phyloP scores from a whole-genome alignment of 2,329 filamentous ascomycete species.

The Bisporella sp. region DNA sequence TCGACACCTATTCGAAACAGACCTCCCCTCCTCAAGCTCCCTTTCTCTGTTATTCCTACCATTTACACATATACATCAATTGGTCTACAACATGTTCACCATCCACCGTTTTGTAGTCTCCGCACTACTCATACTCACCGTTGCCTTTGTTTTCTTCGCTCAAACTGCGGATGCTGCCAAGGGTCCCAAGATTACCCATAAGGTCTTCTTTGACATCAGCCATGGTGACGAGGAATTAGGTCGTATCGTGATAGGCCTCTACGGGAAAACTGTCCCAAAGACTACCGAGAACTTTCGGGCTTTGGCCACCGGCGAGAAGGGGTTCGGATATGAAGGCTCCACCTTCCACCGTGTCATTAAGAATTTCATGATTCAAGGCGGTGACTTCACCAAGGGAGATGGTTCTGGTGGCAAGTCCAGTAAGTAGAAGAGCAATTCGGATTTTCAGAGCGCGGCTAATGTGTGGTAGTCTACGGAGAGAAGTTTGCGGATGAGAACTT shows the following conservation, averaged over 20 bases:
- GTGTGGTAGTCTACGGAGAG: slow-evolving; percentile 63
- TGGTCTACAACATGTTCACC: slow-evolving; percentile 59
- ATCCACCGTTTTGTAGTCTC: slow-evolving; percentile 65
- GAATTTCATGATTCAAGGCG: slow-evolving; percentile 87
- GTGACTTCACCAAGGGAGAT: slow-evolving; percentile 79
- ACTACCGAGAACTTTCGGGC: slow-evolving; percentile 68
- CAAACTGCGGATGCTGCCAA: slow-evolving; percentile 68
- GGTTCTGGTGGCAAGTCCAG: slow-evolving; percentile 81
- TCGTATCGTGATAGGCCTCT: slow-evolving; percentile 73
- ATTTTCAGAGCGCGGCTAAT: slow-evolving; percentile 10
- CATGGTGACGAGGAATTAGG: slow-evolving; percentile 70
- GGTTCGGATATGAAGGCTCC: slow-evolving; percentile 75
- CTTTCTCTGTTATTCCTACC: slow-evolving; percentile 7
- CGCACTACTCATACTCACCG: slow-evolving; percentile 68
- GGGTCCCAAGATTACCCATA: slow-evolving; percentile 92
- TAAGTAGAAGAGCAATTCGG: slow-evolving; percentile 34
- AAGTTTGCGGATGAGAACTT: slow-evolving; percentile 91
- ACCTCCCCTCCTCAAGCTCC: neutral
- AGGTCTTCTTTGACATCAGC: slow-evolving; percentile 83
- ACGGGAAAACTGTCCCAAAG: slow-evolving; percentile 81
- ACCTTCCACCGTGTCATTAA: slow-evolving; percentile 88
- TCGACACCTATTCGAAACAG: slow-evolving; percentile 26
- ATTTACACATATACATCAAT: slow-evolving; percentile 13
- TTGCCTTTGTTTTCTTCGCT: slow-evolving; percentile 68
- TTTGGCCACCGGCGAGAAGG: slow-evolving; percentile 79